Evolutionary conservation across 192 early-diverging fungal genomes (phyloP).

Genomic region (Rhizoclosmatium globosum): DNA sequence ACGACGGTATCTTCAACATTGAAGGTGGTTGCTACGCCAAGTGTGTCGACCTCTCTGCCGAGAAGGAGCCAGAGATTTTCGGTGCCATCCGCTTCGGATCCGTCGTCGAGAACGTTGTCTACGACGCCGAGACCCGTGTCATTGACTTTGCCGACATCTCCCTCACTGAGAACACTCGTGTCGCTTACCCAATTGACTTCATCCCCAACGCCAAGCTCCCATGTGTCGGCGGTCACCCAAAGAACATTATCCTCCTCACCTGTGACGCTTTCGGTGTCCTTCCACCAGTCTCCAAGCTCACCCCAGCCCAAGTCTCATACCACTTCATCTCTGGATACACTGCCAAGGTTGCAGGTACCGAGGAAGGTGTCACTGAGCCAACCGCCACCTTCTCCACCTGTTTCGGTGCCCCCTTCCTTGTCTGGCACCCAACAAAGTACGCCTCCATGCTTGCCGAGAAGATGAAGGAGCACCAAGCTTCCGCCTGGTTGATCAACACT

Average conservation of each 20-base stretch:
- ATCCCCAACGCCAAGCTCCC: slow-evolving; percentile 95
- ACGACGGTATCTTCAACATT: slow-evolving; percentile 97
- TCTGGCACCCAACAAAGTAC: slow-evolving; percentile 95
- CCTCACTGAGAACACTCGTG: slow-evolving; percentile 96
- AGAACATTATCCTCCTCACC: slow-evolving; percentile 95
- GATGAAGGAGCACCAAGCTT: slow-evolving; percentile 85
- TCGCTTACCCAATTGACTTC: slow-evolving; percentile 87
- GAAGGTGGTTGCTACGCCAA: slow-evolving; percentile 99
- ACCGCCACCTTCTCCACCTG: slow-evolving; percentile 80
- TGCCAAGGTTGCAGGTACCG: slow-evolving; percentile 97
- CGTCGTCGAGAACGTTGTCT: slow-evolving; percentile 94
- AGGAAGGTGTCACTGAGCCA: slow-evolving; percentile 92
- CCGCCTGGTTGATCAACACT: slow-evolving; percentile 95
- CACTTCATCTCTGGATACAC: slow-evolving; percentile 99
- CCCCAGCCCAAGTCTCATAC: slow-evolving; percentile 90
- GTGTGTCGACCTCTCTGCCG: slow-evolving; percentile 91
- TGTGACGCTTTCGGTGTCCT: slow-evolving; percentile 98
- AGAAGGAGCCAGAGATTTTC: slow-evolving; percentile 99
- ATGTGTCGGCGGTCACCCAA: slow-evolving; percentile 88
- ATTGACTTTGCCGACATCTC: slow-evolving; percentile 85
- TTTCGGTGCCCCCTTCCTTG: slow-evolving; percentile 96
- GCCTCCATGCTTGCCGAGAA: slow-evolving; percentile 96
- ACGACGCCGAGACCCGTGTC: slow-evolving; percentile 72
- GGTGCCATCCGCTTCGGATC: slow-evolving; percentile 93
- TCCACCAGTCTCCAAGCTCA: slow-evolving; percentile 88